phyloP scores from a whole-genome alignment of 2,329 filamentous ascomycete species.

The Trichoderma semiorbis region DNA sequence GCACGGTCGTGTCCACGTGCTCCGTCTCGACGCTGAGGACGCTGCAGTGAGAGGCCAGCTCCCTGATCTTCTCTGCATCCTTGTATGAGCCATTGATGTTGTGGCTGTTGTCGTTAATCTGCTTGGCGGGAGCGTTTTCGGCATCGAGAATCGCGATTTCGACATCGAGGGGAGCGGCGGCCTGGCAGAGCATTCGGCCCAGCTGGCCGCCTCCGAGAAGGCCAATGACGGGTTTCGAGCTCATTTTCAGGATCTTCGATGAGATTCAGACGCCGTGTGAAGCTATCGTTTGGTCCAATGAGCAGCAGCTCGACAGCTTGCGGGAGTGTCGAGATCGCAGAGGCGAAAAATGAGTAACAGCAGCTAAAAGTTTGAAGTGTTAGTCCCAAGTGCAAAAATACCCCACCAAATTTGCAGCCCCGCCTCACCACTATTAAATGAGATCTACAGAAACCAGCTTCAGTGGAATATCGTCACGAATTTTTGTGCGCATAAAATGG shows the following conservation, averaged over 20 bases:
- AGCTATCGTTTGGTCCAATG: not conserved
- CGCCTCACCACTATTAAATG: not conserved
- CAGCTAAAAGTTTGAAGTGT: not conserved
- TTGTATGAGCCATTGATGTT: constrained; percentile 89
- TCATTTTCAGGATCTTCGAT: not conserved
- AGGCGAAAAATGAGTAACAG: not conserved
- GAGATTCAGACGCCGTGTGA: not conserved
- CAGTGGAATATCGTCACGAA: not conserved
- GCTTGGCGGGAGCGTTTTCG: constrained; percentile 74
- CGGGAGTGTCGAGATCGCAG: not conserved
- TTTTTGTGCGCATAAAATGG: not conserved
- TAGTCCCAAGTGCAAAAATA: not conserved
- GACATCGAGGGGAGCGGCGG: constrained; percentile 71
- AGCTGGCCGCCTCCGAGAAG: constrained; percentile 67
- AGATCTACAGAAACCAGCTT: not conserved
- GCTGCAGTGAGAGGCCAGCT: constrained; percentile 73
- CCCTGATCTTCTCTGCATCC: constrained; percentile 71
- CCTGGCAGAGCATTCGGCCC: constrained; percentile 90
- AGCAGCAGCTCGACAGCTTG: not conserved
- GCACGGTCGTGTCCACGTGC: constrained; percentile 84
- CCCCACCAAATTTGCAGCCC: not conserved
- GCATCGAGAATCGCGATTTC: constrained; percentile 76
- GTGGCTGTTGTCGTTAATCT: constrained; percentile 69
- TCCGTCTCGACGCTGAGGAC: constrained; percentile 93
- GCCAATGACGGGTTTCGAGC: constrained; percentile 42